Base-by-base conservation (phyloP, 176 grass and related monocot genomes). In the Typha latifolia region DNA sequence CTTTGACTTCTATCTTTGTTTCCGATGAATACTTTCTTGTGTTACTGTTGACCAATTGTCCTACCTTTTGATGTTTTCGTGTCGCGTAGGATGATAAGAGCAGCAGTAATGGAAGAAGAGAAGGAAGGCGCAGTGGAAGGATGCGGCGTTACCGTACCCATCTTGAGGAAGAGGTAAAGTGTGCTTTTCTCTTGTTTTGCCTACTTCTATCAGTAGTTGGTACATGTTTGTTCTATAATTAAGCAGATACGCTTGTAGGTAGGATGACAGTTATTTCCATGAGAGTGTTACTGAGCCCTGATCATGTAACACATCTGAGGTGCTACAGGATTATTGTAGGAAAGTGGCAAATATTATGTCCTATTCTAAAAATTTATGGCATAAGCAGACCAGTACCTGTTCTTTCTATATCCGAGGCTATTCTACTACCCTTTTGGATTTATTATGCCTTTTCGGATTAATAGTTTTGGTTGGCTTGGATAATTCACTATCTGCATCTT, bases 91-190 rank as follows among this genome's bases (percentile, higher is more conserved):
- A 86, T 82, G 88, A 64, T 49, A 86, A 86, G 83, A 68, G 62
- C 56, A 84, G 43, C 18, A 76, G 52, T 47, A 62, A 69, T 67
- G 74, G 78, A 53, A 79, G 67, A 56, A 89, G 64, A 29, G 83
- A 70, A 64, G 88, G 80, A 59, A 80, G 61, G 49, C 71, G 62
- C 29, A 66, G 63, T 32, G 37, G 49, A 26, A 74, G 63, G 62
- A 86, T 77, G 81, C 69, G 71, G 62, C 68, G 51, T 43, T 89
- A 96, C 65, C 86, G 78, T 65, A 82, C 70, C 20, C 88, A 91
- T 57, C 93, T 96, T 1, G 80, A 96, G 82, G 73, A 86, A 65
- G 93, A 96, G 67, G 88, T 91, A 72, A 49, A 22, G 37, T 59
- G 77, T 82, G 37, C 63, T 69, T 49, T 62, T 59, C 62, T 23